These are phyloP conservation scores for Gastrodia elata DNA, from an alignment of 106 monocot species.

Conservation along the genomic window DNA sequence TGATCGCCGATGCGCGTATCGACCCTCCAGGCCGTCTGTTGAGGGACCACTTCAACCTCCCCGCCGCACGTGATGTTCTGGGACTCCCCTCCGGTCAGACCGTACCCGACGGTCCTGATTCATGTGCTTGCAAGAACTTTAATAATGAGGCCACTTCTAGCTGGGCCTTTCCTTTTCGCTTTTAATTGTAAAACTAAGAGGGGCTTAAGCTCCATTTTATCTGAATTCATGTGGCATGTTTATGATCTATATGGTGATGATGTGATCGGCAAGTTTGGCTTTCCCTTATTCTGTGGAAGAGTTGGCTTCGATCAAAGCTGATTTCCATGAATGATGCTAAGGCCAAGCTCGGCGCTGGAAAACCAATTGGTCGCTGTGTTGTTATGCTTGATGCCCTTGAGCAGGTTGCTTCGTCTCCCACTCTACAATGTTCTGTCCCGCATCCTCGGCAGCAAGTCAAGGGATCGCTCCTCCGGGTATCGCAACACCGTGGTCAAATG, in stretches of 20 bases:
- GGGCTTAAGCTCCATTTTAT: neutral
- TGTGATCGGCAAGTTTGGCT: neutral
- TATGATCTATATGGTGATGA: neutral
- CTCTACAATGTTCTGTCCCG: neutral
- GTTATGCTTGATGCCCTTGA: neutral
- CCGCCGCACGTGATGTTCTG: neutral
- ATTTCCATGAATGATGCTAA: neutral
- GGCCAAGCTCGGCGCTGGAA: neutral
- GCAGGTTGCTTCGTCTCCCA: neutral
- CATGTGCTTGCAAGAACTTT: neutral
- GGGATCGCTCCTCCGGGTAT: neutral
- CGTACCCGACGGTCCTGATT: neutral
- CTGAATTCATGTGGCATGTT: neutral
- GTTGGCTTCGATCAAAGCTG: neutral
- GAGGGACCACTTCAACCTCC: neutral
- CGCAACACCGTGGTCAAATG: no score
- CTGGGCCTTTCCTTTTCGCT: neutral
- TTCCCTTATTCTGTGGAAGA: neutral
- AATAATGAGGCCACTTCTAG: neutral
- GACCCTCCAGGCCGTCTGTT: neutral
- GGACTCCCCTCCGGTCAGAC: neutral
- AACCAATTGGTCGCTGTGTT: neutral
- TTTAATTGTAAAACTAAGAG: neutral
- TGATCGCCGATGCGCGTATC: neutral
- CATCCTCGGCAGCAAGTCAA: neutral